Evolutionary conservation across 768 basidiomycete species (phyloP), one percentile per base, ranked within the genome.

Genomic region (Serendipita vermifera): DNA sequence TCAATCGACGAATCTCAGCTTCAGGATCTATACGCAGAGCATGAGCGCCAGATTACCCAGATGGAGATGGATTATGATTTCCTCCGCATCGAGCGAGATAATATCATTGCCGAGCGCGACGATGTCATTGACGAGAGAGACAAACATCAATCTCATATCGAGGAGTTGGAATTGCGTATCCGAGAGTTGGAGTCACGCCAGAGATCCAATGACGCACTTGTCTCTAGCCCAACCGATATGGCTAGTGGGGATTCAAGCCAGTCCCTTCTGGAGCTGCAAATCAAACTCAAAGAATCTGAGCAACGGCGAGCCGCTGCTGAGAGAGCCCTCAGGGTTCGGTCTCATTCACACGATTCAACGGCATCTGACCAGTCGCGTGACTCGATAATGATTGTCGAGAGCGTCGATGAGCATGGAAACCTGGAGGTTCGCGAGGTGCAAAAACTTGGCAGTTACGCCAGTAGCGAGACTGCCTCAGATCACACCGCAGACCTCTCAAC

Each of bases 31-130:
- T 51, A 51, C 17, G 46, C 46, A 9, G 46, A 51, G 27, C 46
- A 51, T 31, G 46, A 51, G 29, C 11, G 46, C 5, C 46, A 51
- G 32, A 51, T 51, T 51, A 5, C 46, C 11, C 46, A 51, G 46
- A 51, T 51, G 46, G 46, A 51, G 24, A 5, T 27, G 24, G 46
- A 51, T 31, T 51, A 51, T 27, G 46, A 51, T 29, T 22, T 27
- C 9, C 46, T 51, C 32, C 46, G 46, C 17, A 51, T 51, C 46
- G 46, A 51, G 24, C 17, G 46, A 51, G 46, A 51, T 31, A 31
- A 15, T 5, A 26, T 51, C 29, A 51, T 51, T 7, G 46, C 20
- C 9, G 46, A 51, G 29, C 20, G 46, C n/a, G 46, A 51, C 27
- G 29, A 22, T 22, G 27, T 29, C 11, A n/a, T 22, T 1, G 46